phyloP scores from a whole-genome alignment of 1,284 basidiomycete genomes.

The Rhodotorula mucilaginosa region DNA sequence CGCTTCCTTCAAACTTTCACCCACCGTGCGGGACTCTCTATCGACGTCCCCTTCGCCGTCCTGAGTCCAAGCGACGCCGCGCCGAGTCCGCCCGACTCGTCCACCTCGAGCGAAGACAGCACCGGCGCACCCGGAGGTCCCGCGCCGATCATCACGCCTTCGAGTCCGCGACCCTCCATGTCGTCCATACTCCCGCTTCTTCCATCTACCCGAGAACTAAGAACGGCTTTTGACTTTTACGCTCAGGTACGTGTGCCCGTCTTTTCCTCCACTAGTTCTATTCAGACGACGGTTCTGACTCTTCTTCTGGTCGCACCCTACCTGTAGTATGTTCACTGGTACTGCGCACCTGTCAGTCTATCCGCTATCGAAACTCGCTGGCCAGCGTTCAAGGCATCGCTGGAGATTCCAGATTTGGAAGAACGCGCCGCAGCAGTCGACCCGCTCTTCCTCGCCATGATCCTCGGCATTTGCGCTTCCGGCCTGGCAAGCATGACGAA shows the following conservation, averaged over 20 bases:
- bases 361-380: conserved; percentile 1
- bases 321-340: conserved; percentile 7
- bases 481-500: conserved; percentile 29
- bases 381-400: not conserved
- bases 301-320: no score
- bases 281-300: no score
- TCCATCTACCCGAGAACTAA: not conserved
- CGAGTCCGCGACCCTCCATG: not conserved
- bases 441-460: conserved; percentile 16
- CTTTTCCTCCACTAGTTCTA: no score
- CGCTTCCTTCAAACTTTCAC: conserved; percentile 3
- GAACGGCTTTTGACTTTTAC: conserved; percentile 7
- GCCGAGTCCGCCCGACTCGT: conserved; percentile 1
- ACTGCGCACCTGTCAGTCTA: conserved; percentile 6
- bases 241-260: not conserved
- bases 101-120: not conserved
- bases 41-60: not conserved
- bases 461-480: conserved; percentile 18
- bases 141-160: not conserved
- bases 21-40: not conserved
- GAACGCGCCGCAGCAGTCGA: conserved; percentile 5
- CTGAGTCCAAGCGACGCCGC: conserved; percentile 8
- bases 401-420: not conserved
- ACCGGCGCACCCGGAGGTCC: not conserved
- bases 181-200: not conserved